These are phyloP conservation scores for Lipomyces chichibuensis DNA, from an alignment of 805 yeast genomes.

Conservation along the genomic window DNA sequence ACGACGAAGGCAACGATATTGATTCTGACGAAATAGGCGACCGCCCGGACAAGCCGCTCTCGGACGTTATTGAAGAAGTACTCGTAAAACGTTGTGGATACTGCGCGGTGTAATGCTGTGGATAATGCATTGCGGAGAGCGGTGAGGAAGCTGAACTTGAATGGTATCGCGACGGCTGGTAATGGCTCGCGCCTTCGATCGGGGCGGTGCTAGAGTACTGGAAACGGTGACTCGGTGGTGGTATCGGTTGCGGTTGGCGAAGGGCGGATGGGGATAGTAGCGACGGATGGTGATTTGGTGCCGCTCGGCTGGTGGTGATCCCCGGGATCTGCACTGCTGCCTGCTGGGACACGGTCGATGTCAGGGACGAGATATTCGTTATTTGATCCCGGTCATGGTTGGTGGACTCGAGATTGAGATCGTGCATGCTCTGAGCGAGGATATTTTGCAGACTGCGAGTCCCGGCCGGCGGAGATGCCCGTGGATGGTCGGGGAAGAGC, in stretches of 20 bases:
- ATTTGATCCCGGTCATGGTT: neutral
- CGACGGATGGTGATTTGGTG: neutral
- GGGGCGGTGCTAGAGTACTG: neutral
- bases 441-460: neutral
- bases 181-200: neutral
- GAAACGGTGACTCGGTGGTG: neutral
- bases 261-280: neutral
- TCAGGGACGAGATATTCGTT: neutral
- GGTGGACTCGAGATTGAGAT: neutral
- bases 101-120: neutral
- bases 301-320: neutral
- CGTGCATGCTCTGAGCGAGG: neutral
- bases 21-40: neutral
- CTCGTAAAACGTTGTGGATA: neutral
- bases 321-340: neutral
- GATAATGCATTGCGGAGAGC: neutral
- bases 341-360: neutral
- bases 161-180: neutral
- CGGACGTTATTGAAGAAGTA: neutral
- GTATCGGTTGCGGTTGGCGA: neutral
- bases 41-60: neutral
- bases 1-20: conserved; percentile 10
- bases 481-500: neutral
- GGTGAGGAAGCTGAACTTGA: neutral
- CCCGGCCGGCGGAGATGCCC: neutral